phyloP scores from a whole-genome alignment of 129 eudicot species.

The Lactuca saligna region DNA sequence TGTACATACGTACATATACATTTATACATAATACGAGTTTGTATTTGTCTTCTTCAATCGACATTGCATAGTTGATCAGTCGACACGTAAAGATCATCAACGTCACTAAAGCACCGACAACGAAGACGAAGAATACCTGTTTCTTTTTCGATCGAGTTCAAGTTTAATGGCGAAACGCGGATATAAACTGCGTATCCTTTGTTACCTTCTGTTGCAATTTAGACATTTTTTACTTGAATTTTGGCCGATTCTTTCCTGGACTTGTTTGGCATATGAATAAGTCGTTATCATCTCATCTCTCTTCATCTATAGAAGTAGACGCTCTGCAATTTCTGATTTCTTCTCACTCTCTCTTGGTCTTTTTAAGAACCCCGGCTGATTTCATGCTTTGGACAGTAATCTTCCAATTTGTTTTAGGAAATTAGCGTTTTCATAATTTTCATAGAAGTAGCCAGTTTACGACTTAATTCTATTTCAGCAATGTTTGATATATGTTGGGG shows the following conservation, averaged over 20 bases:
- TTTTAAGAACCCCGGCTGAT: not conserved
- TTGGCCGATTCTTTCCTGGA: conserved; percentile 3
- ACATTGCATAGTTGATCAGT: conserved; percentile 13
- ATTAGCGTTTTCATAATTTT: not conserved
- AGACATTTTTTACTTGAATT: not conserved
- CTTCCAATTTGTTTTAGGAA: not conserved
- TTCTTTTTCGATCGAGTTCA: conserved; percentile 18
- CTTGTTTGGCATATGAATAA: not conserved
- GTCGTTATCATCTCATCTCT: not conserved
- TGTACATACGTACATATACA: conserved; percentile 6
- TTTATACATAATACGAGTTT: conserved; percentile 3
- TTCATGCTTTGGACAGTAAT: conserved; percentile 5
- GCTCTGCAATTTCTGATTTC: not conserved
- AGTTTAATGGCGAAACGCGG: conserved; percentile 66
- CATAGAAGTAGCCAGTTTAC: not conserved
- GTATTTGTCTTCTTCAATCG: conserved; percentile 9
- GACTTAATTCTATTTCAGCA: not conserved
- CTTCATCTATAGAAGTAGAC: conserved; percentile 4
- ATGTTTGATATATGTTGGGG: not conserved
- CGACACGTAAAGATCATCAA: conserved; percentile 5
- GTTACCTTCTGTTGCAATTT: not conserved
- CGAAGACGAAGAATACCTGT: conserved; percentile 3
- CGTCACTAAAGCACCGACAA: not conserved
- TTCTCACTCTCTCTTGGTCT: not conserved
- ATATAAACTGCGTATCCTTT: conserved; percentile 89